A percentile compares a stretch with the other conserved stretches of the same genome.
Evolutionary conservation across 768 basidiomycete species (phyloP).

Genomic region (Tylopilus sp.): DNA sequence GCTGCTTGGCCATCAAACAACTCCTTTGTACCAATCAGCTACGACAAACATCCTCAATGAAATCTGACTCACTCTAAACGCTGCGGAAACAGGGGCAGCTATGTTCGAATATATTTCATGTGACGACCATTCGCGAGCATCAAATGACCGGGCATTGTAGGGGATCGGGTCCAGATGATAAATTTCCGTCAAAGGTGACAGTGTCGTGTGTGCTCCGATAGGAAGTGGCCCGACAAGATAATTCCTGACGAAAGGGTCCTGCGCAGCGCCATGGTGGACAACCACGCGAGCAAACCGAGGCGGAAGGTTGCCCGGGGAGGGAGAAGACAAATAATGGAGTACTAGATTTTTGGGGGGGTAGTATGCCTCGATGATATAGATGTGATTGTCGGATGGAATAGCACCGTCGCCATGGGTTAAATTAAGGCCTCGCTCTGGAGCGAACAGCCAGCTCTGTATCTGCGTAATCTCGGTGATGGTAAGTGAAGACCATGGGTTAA

Average conservation of each 20-base stretch:
- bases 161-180: slow-evolving; percentile 53
- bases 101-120: slow-evolving; percentile 27
- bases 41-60: not conserved
- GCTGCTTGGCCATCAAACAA: slow-evolving; percentile 44
- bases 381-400: slow-evolving; percentile 43
- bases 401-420: slow-evolving; percentile 38
- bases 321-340: slow-evolving; percentile 42
- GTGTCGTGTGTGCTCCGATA: slow-evolving; percentile 34
- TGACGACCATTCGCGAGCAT: slow-evolving; percentile 20
- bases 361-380: slow-evolving; percentile 49
- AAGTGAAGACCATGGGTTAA: slow-evolving; percentile 54
- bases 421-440: slow-evolving; percentile 43
- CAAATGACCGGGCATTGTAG: slow-evolving; percentile 47
- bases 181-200: slow-evolving; percentile 45
- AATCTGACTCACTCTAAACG: slow-evolving; percentile 36
- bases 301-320: slow-evolving; percentile 27
- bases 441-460: slow-evolving; percentile 45
- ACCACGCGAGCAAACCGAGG: slow-evolving; percentile 45
- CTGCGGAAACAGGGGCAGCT: slow-evolving; percentile 37
- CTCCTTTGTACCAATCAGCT: slow-evolving; percentile 33
- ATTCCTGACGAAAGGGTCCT: slow-evolving; percentile 44
- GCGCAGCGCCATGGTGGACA: slow-evolving; percentile 45
- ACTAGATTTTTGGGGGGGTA: slow-evolving; percentile 47
- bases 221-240: slow-evolving; percentile 61
- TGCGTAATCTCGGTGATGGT: slow-evolving; percentile 40